Base-by-base conservation (phyloP, 2,329 filamentous ascomycete genomes). In the Beauveria sp. region DNA sequence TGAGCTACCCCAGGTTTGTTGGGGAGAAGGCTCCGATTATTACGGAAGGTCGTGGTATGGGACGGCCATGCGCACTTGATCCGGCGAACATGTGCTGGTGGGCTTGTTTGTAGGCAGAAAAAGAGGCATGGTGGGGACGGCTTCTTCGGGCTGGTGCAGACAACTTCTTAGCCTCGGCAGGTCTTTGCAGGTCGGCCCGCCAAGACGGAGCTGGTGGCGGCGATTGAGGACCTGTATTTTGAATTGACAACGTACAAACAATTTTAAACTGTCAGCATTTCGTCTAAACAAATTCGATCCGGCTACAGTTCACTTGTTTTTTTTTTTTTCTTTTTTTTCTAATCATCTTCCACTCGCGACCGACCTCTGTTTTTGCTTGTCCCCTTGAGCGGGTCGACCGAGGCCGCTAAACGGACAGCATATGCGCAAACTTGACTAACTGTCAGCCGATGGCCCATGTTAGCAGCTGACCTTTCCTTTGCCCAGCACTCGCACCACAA, bases 111-210 rank as follows among this genome's bases (percentile, higher is more conserved):
- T 9, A 43, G 43, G 37, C 47, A 43, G 41, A 28, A 53, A 57
- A 53, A 40, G n/a, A 20, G 41, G 55, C 34, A 46, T 48, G 50
- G 61, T 61, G 56, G 55, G 50, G 40, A 53, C 51, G 28, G 44
- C 53, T 53, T 62, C 46, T 59, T 63, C 63, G 65, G 64, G 58
- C 56, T 48, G 37, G 55, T 59, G 64, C 46, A 61, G 55, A 30
- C 40, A 24, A 6, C 16, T 37, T 16, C 57, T 65, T 66, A 65
- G 66, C 66, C 66, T 67, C 66, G 66, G 66, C 62, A 63, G 60
- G 44, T 54, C 44, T 52, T 18, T 10, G 26, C 24, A 52, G 26
- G 40, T 37, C 56, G 56, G 56, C 24, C 56, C 48, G 40, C 48
- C 37, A 47, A 59, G 37, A n/a, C 10, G 28, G 28, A 47, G 55